Evolutionary conservation across 2,329 filamentous ascomycete species (phyloP).

Genomic region (Juglanconis oblonga): DNA sequence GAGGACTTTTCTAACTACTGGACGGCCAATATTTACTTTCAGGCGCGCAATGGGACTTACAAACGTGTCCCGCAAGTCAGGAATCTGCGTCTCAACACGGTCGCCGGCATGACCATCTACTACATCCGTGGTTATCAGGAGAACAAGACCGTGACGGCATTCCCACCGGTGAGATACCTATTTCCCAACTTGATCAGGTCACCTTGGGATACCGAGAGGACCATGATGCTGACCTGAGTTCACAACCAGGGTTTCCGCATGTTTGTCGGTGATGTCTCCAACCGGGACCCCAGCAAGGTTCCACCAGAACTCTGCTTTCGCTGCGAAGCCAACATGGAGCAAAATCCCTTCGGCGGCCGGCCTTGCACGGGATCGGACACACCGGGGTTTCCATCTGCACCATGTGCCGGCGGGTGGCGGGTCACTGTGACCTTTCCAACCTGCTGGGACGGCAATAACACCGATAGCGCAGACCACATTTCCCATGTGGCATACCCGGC

Average conservation of each 20-base stretch:
- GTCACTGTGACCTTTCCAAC: constrained; percentile 25
- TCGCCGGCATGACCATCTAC: constrained; percentile 35
- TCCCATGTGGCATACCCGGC: constrained; percentile 30
- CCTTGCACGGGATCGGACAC: constrained; percentile 18
- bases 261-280: constrained; percentile 28
- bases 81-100: constrained; percentile 31
- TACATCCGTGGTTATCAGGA: constrained; percentile 35
- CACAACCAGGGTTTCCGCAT: constrained; percentile 31
- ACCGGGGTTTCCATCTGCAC: constrained; percentile 21
- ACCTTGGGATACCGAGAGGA: no score
- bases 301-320: constrained; percentile 25
- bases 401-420: constrained; percentile 26
- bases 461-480: constrained; percentile 29
- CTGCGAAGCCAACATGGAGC: constrained; percentile 26
- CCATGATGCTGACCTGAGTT: not conserved
- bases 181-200: not conserved
- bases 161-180: constrained; percentile 30
- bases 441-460: constrained; percentile 30
- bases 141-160: constrained; percentile 33
- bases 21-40: constrained; percentile 26
- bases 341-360: constrained; percentile 18
- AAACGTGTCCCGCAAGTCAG: constrained; percentile 34
- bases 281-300: not conserved
- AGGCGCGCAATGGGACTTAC: constrained; percentile 25
- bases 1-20: constrained; percentile 33